phyloP scores from a whole-genome alignment of 1,284 basidiomycete genomes.

The Xerocomus cyaneibrunnescens region DNA sequence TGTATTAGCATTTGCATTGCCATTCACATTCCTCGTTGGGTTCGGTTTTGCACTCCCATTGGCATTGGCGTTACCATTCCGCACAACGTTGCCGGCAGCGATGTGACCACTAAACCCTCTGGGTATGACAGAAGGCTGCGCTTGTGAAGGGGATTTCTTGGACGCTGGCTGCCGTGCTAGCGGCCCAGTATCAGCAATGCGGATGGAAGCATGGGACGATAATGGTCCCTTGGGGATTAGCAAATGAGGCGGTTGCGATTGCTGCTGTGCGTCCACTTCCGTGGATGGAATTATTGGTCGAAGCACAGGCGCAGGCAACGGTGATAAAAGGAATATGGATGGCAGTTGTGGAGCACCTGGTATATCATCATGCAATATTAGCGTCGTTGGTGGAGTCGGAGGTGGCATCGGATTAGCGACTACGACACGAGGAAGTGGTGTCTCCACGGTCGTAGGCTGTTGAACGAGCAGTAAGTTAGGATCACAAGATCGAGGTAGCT shows the following conservation, averaged over 20 bases:
- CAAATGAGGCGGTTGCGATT: constrained; percentile 1
- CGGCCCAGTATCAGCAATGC: constrained; percentile 25
- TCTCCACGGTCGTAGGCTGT: constrained; percentile 19
- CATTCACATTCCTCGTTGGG: background rate
- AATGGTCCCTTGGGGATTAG: constrained; percentile 1
- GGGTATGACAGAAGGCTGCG: constrained; percentile 23
- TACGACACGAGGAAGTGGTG: constrained; percentile 47
- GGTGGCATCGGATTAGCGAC: constrained; percentile 57
- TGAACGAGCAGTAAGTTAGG: constrained; percentile 25
- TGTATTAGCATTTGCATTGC: background rate
- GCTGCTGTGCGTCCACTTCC: background rate
- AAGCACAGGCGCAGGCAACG: constrained; percentile 24
- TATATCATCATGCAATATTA: constrained; percentile 29
- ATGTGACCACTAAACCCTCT: constrained; percentile 11
- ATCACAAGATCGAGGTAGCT: constrained; percentile 8
- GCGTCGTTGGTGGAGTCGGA: constrained; percentile 57
- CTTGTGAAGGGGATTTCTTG: constrained; percentile 8
- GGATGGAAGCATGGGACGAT: constrained; percentile 9
- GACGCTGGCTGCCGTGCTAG: constrained; percentile 19
- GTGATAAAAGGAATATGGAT: constrained; percentile 35
- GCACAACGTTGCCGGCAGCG: background rate
- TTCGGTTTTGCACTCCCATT: constrained; percentile 19
- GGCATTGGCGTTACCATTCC: constrained; percentile 19
- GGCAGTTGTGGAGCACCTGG: constrained; percentile 23
- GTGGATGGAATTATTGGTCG: constrained; percentile 4